phyloP scores from a whole-genome alignment of 106 monocot genomes.

The Dendrobium catenatum region DNA sequence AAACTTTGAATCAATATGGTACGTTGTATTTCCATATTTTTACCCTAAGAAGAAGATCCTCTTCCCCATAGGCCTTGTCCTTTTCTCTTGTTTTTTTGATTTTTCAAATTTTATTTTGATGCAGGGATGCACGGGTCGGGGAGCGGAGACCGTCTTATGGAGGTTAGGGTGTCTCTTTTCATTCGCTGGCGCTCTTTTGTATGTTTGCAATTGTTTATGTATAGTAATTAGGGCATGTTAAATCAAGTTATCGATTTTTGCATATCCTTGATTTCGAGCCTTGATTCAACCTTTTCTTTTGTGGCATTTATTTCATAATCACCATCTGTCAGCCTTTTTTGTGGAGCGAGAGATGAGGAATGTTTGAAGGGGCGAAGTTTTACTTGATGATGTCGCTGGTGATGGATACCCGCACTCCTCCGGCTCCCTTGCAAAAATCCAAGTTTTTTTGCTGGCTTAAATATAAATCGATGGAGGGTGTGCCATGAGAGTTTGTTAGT shows the following conservation, averaged over 20 bases:
- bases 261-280: not conserved
- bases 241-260: not conserved
- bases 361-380: not conserved
- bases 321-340: not conserved
- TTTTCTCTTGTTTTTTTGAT: not conserved
- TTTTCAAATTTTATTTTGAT: slow-evolving; percentile 5
- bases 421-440: too few species aligned
- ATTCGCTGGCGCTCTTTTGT: not conserved
- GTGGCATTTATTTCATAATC: too few species aligned
- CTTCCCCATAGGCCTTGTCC: not conserved
- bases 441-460: too few species aligned
- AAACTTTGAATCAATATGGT: slow-evolving; percentile 7
- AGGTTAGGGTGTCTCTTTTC: slow-evolving; percentile 28
- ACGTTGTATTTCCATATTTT: not conserved
- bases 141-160: slow-evolving; percentile 16
- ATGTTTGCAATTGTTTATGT: not conserved
- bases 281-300: not conserved
- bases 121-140: slow-evolving; percentile 28
- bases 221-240: not conserved
- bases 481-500: too few species aligned
- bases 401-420: not conserved
- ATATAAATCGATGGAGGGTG: too few species aligned
- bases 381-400: not conserved
- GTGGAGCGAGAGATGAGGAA: not conserved
- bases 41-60: not conserved